A percentile compares a stretch with the other conserved stretches of the same genome.
These are phyloP conservation scores for Phyllosticta citriasiana DNA, from an alignment of 2,329 filamentous ascomycete species.

Conservation along the genomic window DNA sequence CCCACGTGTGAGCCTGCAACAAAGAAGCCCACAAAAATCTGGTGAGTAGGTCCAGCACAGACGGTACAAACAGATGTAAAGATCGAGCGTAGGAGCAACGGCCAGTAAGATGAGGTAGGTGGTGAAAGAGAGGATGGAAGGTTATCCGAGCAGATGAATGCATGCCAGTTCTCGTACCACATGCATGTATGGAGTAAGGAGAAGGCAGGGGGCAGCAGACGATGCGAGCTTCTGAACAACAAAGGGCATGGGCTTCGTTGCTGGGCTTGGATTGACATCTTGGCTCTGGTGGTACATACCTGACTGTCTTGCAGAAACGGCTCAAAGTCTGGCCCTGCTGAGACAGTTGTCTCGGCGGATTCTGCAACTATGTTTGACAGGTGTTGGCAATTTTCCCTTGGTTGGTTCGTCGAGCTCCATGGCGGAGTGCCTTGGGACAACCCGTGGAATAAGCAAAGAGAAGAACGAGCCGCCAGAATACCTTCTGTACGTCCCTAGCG, in stretches of 20 bases:
- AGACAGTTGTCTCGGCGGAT: neutral
- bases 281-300: neutral
- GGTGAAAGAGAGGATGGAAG: neutral
- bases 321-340: neutral
- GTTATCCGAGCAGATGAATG: neutral
- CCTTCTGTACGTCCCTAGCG: neutral
- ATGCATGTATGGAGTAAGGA: neutral
- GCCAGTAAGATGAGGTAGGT: neutral
- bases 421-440: neutral
- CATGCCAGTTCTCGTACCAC: neutral
- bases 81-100: neutral
- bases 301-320: neutral
- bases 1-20: too few relatives aligned
- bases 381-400: neutral
- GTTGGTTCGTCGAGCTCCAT: neutral
- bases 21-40: too few relatives aligned
- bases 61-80: neutral
- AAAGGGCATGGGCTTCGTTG: neutral
- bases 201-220: neutral
- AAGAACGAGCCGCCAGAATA: neutral
- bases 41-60: too few relatives aligned
- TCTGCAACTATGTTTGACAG: neutral
- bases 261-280: neutral
- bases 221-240: neutral
- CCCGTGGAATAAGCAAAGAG: neutral